Evolutionary conservation across 176 grass and related monocot genomes (phyloP).

Genomic region (Triticum aestivum): DNA sequence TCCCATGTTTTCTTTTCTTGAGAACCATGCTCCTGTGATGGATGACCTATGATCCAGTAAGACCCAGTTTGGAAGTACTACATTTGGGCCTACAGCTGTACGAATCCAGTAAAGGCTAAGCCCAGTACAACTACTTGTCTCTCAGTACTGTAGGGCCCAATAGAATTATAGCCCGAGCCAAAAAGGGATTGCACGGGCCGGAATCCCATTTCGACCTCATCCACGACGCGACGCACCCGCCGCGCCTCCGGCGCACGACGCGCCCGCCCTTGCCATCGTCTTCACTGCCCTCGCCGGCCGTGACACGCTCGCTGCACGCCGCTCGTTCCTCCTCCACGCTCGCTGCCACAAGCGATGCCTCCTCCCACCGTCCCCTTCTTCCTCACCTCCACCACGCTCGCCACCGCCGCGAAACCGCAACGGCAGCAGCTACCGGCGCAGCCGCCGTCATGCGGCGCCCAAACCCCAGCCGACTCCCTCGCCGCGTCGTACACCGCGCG

Average conservation of each 20-base stretch:
- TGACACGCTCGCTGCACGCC: conserved; percentile 6
- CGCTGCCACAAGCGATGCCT: conserved; percentile 20
- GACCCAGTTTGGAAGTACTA: no score
- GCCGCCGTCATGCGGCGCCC: conserved; percentile 12
- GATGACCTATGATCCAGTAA: no score
- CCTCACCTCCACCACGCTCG: conserved; percentile 44
- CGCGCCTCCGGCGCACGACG: conserved; percentile 32
- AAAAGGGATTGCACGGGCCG: neutral
- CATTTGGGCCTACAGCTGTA: no score
- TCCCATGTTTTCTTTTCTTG: no score
- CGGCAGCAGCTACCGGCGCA: neutral
- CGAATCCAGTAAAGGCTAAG: no score
- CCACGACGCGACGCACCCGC: conserved; percentile 35
- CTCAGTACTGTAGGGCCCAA: neutral
- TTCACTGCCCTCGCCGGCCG: neutral
- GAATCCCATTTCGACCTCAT: conserved; percentile 18
- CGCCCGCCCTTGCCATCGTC: neutral
- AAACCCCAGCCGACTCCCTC: neutral
- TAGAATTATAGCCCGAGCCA: neutral
- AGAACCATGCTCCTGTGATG: no score
- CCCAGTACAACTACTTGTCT: no score
- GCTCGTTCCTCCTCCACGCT: neutral
- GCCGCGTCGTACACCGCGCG: conserved; percentile 22
- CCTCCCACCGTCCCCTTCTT: conserved; percentile 34
- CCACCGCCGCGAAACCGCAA: conserved; percentile 21